Evolutionary conservation across 179 eudicot species (phyloP).

Genomic region (Beta macrorhiza): DNA sequence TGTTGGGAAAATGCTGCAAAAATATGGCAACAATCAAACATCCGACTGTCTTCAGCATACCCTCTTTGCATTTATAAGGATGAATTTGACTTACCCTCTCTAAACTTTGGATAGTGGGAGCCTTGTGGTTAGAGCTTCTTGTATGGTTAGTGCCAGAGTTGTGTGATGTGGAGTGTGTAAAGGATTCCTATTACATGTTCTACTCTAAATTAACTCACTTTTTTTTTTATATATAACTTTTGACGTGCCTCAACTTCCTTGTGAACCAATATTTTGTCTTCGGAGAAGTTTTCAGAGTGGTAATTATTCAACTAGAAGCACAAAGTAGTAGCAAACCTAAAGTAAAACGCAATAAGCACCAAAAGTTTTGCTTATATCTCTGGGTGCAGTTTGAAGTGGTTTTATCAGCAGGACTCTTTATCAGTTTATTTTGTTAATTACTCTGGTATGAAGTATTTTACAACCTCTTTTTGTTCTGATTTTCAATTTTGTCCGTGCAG

Average conservation of each 20-base stretch:
- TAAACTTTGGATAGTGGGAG: background rate
- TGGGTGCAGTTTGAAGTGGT: background rate
- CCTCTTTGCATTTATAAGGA: background rate
- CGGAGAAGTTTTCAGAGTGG: background rate
- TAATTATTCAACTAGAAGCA: background rate
- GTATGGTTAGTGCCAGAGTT: background rate
- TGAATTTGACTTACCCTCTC: background rate
- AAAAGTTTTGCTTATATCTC: background rate
- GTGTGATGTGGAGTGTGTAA: background rate
- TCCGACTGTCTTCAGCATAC: background rate
- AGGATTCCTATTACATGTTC: background rate
- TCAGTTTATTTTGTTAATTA: background rate
- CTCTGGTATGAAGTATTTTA: background rate
- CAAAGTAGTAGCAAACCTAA: background rate
- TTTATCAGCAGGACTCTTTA: background rate
- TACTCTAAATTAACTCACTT: background rate
- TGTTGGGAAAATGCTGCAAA: background rate
- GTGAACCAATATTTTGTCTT: background rate
- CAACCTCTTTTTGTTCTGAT: background rate
- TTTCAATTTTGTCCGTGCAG: conserved; percentile 28
- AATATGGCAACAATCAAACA: background rate
- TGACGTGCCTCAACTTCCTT: background rate
- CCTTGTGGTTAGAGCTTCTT: background rate
- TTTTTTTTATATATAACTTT: background rate
- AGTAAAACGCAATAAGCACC: too few relatives aligned